These are phyloP conservation scores for Cornus suecica DNA, from an alignment of 148 eudicot species.

Conservation along the genomic window DNA sequence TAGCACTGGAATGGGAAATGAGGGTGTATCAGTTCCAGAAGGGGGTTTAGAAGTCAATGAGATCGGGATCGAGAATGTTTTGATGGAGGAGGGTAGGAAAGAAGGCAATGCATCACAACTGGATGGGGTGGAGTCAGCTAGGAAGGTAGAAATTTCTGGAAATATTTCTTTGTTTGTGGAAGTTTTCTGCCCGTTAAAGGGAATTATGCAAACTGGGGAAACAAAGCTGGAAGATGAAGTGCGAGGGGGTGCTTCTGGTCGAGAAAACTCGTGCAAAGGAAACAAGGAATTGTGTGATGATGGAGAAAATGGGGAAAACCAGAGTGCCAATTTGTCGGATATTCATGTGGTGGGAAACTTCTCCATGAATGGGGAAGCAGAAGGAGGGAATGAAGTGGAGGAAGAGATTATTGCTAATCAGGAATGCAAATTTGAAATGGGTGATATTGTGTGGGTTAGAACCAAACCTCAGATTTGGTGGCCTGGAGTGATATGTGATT, in stretches of 20 bases:
- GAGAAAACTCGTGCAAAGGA: background rate
- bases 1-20: background rate
- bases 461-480: slow-evolving; percentile 35
- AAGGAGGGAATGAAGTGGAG: background rate
- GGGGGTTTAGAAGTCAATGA: background rate
- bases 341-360: background rate
- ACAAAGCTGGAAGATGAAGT: background rate
- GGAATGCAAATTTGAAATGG: slow-evolving; percentile 13
- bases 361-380: background rate
- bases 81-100: slow-evolving; percentile 4
- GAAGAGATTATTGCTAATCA: slow-evolving; percentile 10
- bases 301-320: background rate
- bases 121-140: slow-evolving; percentile 13
- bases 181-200: slow-evolving; percentile 33
- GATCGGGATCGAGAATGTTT: background rate
- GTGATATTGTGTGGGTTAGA: slow-evolving; percentile 41
- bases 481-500: slow-evolving; percentile 43
- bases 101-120: background rate
- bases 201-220: slow-evolving; percentile 10
- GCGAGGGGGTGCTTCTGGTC: background rate
- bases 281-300: slow-evolving; percentile 1
- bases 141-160: slow-evolving; percentile 23
- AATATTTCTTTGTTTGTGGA: slow-evolving; percentile 38
- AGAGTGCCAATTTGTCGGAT: background rate
- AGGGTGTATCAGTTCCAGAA: background rate